Evolutionary conservation across 2,329 filamentous ascomycete genomes (phyloP), one percentile per base, ranked within the genome.

Genomic region (Pestalotiopsis sp.): DNA sequence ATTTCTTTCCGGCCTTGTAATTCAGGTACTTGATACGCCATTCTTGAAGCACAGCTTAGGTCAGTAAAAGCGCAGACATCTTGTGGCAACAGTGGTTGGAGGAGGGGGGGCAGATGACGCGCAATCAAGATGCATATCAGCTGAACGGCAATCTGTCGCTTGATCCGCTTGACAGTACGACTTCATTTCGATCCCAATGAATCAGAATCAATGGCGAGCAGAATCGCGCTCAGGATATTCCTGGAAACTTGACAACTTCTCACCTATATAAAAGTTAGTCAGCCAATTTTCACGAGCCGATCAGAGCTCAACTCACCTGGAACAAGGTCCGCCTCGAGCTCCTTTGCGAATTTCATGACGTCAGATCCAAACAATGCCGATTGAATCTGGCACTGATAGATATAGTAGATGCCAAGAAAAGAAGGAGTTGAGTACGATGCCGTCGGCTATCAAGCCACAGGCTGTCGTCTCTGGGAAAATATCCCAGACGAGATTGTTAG

Each of bases 1-100:
- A 92, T 83, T 98, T 98, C 83, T 98, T 98, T 70, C 94, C 95
- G 68, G 90, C 90, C 86, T 97, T 97, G 86, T 98, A 98, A 81
- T 98, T 90, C 74, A 98, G 87, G 80, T 98, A 98, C 81, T 97
- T 97, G 79, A 91, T 88, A 76, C 93, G 90, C 95, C 95, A 98
- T 88, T 98, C 89, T 91, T 65, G 12, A 64, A 23, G 7, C 12
- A 27, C 17, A 23, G 0, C 5, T 38, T 14, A 62, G n/a, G 60
- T 62, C 36, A 62, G 60, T 39, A 13, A 62, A 11, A 14, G 27
- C 9, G 4, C 4, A 39, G 13, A 2, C 7, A 36, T n/a, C 6
- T n/a, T 52, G 4, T 9, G 45, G 17, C 6, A n/a, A 52, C 17
- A 17, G 17, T n/a, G 45, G 45, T n/a, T 52, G 7, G n/a, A n/a